Base-by-base conservation (phyloP, 2,329 filamentous ascomycete genomes). In the Zalaria obscura region DNA sequence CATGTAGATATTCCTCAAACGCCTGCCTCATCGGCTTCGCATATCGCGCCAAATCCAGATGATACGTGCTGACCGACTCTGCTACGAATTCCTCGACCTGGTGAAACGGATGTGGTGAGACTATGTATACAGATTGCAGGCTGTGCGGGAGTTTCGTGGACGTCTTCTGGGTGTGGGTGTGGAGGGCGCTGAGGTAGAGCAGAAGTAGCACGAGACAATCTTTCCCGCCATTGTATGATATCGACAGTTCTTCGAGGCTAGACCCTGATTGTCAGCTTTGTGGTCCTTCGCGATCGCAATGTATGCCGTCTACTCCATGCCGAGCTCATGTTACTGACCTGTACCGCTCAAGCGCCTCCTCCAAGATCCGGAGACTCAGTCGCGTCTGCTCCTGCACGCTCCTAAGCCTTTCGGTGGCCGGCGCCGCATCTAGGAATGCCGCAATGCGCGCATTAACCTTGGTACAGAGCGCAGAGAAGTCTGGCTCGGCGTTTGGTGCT, bases 161-260 rank as follows among this genome's bases (percentile, higher is more conserved):
- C 2, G 43, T 44, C 35, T 46, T 48, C 28, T 39, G 27, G 27
- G 50, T 45, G 38, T 55, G 52, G n/a, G 52, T 53, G 51, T 70
- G 65, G 1, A 79, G 61, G 18, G 69, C 69, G 47, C 81, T 79
- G 50, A 96, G 78, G 56, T 94, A 85, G 49, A 96, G 70, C 54
- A 95, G 74, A 5, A 96, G 72, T 11, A 96, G 77, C 40, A 96
- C 88, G 11, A 96, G 80, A 55, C 89, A 96, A 70, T 96, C 91
- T 62, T 98, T 98, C 46, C 91, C 91, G 56, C 91, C 91, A 54
- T 98, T 98, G 65, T 95, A 98, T 43, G 89, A 93, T 48, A 96
- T 70, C 4, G 88, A 86, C 46, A 96, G 72, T 57, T 93, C 74
- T 44, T 80, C 72, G 47, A 82, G 73, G 44, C 84, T 91, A 53